These are phyloP conservation scores for Populus simonii DNA, from an alignment of 345 rosid genomes.

Conservation along the genomic window DNA sequence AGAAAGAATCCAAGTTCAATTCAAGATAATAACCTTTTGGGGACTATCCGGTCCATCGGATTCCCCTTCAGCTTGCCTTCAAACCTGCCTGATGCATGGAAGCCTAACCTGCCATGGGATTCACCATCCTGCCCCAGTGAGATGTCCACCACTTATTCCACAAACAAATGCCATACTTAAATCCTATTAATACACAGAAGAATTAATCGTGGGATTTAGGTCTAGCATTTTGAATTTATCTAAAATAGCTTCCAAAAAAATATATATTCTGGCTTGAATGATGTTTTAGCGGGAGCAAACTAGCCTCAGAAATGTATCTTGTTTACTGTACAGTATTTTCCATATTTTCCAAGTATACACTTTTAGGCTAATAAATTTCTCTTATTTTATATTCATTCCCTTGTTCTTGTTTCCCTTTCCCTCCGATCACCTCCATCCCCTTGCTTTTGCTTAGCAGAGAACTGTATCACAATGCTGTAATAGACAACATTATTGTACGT, in stretches of 20 bases:
- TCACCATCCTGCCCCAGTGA: constrained; percentile 48
- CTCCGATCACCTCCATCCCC: not conserved
- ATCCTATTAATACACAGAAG: constrained; percentile 7
- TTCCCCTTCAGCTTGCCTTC: constrained; percentile 58
- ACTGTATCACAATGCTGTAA: not conserved
- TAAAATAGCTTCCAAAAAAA: not conserved
- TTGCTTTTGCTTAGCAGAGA: not conserved
- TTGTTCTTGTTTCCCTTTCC: not conserved
- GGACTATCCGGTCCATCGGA: constrained; percentile 31
- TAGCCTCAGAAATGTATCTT: constrained; percentile 1
- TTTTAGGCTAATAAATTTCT: not conserved
- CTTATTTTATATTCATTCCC: not conserved
- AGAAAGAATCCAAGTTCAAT: constrained; percentile 24
- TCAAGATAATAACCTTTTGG: constrained; percentile 30
- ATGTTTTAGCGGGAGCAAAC: not conserved
- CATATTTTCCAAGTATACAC: constrained; percentile 7
- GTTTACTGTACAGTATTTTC: constrained; percentile 28
- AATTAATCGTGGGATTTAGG: constrained; percentile 15
- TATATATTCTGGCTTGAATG: constrained; percentile 3
- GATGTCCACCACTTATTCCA: constrained; percentile 50
- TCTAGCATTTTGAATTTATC: constrained; percentile 12
- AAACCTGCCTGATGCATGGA: constrained; percentile 31
- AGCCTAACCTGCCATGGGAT: constrained; percentile 45
- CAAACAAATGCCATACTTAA: constrained; percentile 51
- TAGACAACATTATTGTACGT: not conserved